phyloP scores from a whole-genome alignment of 768 basidiomycete species.

The Pleurotus sapidus region DNA sequence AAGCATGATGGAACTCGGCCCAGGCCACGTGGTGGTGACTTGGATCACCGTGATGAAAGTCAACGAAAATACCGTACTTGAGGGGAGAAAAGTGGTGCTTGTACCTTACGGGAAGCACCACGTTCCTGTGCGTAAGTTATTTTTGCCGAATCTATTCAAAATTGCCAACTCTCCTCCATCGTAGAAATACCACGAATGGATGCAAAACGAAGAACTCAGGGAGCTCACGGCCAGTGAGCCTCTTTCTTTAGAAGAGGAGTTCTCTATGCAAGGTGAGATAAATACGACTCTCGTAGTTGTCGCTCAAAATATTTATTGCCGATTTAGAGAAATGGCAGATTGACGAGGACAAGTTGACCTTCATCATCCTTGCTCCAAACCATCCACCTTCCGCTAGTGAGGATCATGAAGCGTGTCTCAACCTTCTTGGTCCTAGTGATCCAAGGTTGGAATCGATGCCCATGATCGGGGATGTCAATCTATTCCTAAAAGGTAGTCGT shows the following conservation, averaged over 20 bases:
- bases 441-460: slow-evolving; percentile 33
- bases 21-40: no score
- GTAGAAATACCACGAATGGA: slow-evolving; percentile 88
- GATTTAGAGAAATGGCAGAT: slow-evolving; percentile 69
- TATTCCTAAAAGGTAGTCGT: slow-evolving; percentile 69
- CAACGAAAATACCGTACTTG: slow-evolving; percentile 64
- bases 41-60: slow-evolving; percentile 45
- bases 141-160: background rate
- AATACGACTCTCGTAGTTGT: background rate
- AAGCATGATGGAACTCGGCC: no score
- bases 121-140: slow-evolving; percentile 35
- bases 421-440: slow-evolving; percentile 24
- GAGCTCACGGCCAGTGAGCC: slow-evolving; percentile 84
- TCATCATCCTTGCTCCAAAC: slow-evolving; percentile 67
- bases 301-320: background rate
- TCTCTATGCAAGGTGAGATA: slow-evolving; percentile 79
- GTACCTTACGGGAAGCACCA: slow-evolving; percentile 75
- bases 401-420: background rate
- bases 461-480: slow-evolving; percentile 93
- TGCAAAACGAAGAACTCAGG: slow-evolving; percentile 71
- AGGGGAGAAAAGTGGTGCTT: slow-evolving; percentile 66
- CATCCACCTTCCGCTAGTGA: slow-evolving; percentile 4
- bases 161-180: background rate
- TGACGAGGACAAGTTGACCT: slow-evolving; percentile 90
- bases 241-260: slow-evolving; percentile 76